Evolutionary conservation across 1,284 basidiomycete species (phyloP), one percentile per base, ranked within the genome.

Genomic region (Melampsora allii-populina): DNA sequence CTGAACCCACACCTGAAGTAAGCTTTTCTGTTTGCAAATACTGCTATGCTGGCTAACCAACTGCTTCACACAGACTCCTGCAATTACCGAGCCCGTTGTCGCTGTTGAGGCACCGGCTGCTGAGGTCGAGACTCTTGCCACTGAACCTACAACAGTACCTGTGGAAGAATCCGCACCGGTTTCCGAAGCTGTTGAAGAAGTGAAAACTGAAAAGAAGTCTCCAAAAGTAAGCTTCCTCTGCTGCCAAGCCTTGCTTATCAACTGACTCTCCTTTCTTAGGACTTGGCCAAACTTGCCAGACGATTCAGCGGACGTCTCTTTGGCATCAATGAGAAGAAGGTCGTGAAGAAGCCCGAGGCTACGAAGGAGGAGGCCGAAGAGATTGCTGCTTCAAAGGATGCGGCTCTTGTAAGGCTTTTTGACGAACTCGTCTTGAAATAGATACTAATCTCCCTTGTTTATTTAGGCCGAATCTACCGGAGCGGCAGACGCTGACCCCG

Each of bases 221-320:
- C 71, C 71, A 10, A 74, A 74, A 39, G 71, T 74, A 46, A 48
- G 53, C 42, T n/a, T 2, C 19, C 19, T 33, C 50, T 29, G 10
- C 24, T 21, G 14, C 27, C 36, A 9, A 21, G n/a, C 5, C 12
- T 31, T 42, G 14, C 24, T 29, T 2, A 7, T 50, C 46, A 10
- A 50, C 36, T 64, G 46, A 66, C 21, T 10, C 21, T 65, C 10
- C 10, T 24, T 6, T 42, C 45, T n/a, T 10, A 74, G 71, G 71
- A 74, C 12, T 31, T 74, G 19, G 71, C 71, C 5, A 74, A 74
- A 45, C 39, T 74, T 2, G 71, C 71, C 19, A 53, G 71, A 12
- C 63, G 71, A 46, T 74, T 74, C 29, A 74, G 71, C 66, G 71
- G 71, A 21, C 63, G 71, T n/a, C 31, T 74, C 7, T 74, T 74